A percentile compares a stretch with the other conserved stretches of the same genome.
These are phyloP conservation scores for Protea cynaroides DNA, from an alignment of 164 flowering plant species.

Conservation along the genomic window DNA sequence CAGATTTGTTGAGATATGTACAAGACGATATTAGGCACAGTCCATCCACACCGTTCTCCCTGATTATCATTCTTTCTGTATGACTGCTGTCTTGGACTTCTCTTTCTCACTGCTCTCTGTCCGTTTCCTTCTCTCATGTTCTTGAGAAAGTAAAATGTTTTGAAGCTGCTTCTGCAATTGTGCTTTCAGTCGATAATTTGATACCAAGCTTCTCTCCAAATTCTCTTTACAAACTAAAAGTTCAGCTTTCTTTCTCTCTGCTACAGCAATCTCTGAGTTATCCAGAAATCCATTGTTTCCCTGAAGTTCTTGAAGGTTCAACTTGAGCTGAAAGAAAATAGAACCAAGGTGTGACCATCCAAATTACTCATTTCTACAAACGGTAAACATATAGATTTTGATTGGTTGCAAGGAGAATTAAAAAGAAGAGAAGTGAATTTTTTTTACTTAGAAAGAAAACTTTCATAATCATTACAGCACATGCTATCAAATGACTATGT, in stretches of 20 bases:
- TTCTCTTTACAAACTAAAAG: conserved; percentile 33
- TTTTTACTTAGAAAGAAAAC: no score
- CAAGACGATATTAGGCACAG: no score
- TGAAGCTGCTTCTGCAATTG: conserved; percentile 41
- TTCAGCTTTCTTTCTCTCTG: conserved; percentile 35
- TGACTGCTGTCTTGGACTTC: not conserved
- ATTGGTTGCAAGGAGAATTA: no score
- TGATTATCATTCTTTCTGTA: not conserved
- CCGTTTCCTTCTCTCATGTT: conserved; percentile 9
- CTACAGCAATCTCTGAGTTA: conserved; percentile 37
- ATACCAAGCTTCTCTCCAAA: conserved; percentile 34
- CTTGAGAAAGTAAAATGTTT: conserved; percentile 19
- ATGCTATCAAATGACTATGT: no score
- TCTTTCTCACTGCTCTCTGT: not conserved
- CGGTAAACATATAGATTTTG: no score
- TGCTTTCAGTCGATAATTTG: conserved; percentile 31
- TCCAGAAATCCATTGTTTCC: conserved; percentile 18
- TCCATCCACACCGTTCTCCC: no score
- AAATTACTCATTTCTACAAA: not conserved
- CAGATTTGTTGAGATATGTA: no score
- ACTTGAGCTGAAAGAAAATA: conserved; percentile 30
- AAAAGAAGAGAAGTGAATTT: no score
- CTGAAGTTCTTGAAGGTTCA: conserved; percentile 31
- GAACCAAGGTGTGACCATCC: not conserved
- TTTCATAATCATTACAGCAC: no score